Evolutionary conservation across 2,329 filamentous ascomycete species (phyloP).

Genomic region (Rhytidhysteron rufulum): DNA sequence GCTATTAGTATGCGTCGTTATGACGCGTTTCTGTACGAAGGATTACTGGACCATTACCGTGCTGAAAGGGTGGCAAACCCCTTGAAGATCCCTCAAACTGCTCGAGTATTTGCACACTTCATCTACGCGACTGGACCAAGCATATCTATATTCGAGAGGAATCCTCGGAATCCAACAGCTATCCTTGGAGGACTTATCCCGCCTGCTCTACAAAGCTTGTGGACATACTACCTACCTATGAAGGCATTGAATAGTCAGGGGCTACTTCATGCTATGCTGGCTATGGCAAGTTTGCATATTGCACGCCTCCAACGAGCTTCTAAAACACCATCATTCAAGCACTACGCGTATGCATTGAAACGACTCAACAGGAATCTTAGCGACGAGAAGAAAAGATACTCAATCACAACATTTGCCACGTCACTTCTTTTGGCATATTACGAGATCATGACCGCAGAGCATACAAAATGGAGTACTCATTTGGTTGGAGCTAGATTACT

Average conservation of each 20-base stretch:
- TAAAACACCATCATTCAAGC: slow-evolving; percentile 77
- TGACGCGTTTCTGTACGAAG: slow-evolving; percentile 45
- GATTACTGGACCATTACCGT: slow-evolving; percentile 43
- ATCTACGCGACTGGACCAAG: slow-evolving; percentile 82
- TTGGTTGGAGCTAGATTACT: slow-evolving; percentile 79
- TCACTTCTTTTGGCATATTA: slow-evolving; percentile 85
- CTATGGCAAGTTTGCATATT: slow-evolving; percentile 81
- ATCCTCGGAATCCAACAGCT: slow-evolving; percentile 68
- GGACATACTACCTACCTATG: slow-evolving; percentile 73
- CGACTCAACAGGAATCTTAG: slow-evolving; percentile 73
- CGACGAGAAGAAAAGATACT: slow-evolving; percentile 65
- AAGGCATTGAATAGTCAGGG: slow-evolving; percentile 82
- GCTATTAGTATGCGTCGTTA: slow-evolving; percentile 39
- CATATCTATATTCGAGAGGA: slow-evolving; percentile 82
- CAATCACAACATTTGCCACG: slow-evolving; percentile 81
- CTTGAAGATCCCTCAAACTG: slow-evolving; percentile 73
- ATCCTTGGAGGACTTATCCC: slow-evolving; percentile 52
- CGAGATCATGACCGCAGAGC: slow-evolving; percentile 91
- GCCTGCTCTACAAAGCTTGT: slow-evolving; percentile 39
- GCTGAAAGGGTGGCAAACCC: slow-evolving; percentile 55
- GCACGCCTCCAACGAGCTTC: slow-evolving; percentile 73
- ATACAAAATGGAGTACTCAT: slow-evolving; percentile 94
- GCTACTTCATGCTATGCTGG: slow-evolving; percentile 85
- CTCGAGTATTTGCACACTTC: slow-evolving; percentile 86
- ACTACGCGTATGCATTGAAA: slow-evolving; percentile 83